These are phyloP conservation scores for Cornus florida DNA, from an alignment of 148 eudicot genomes.

Conservation along the genomic window DNA sequence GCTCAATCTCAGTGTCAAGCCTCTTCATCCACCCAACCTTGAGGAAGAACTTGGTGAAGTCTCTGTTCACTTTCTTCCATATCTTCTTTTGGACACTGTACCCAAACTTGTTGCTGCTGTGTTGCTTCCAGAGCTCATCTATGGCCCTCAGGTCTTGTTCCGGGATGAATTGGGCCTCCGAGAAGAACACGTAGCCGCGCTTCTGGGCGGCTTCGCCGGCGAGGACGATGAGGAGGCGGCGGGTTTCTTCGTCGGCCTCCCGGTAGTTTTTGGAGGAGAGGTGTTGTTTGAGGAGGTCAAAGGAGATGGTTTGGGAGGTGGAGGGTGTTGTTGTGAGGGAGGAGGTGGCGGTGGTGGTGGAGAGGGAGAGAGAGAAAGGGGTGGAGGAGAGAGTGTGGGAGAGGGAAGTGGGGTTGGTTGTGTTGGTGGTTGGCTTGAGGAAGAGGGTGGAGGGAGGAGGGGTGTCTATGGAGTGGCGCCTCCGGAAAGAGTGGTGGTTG, in stretches of 20 bases:
- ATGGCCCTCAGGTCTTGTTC: slow-evolving; percentile 52
- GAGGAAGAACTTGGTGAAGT: slow-evolving; percentile 68
- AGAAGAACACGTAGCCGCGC: slow-evolving; percentile 90
- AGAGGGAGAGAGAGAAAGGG: slow-evolving; percentile 13
- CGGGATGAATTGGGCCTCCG: slow-evolving; percentile 76
- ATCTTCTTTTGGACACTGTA: slow-evolving; percentile 78
- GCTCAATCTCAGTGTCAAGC: slow-evolving; percentile 78
- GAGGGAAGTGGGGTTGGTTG: slow-evolving; percentile 6
- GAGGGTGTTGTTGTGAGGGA: slow-evolving; percentile 37
- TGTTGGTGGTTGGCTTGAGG: slow-evolving; percentile 19
- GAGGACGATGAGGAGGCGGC: slow-evolving; percentile 78
- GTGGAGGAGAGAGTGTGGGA: slow-evolving; percentile 25
- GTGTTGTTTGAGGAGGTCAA: slow-evolving; percentile 55
- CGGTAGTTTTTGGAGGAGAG: slow-evolving; percentile 56
- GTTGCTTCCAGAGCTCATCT: slow-evolving; percentile 61
- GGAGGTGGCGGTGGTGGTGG: slow-evolving; percentile 12
- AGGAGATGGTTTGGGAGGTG: slow-evolving; percentile 30
- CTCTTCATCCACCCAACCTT: slow-evolving; percentile 94
- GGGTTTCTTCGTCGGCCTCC: slow-evolving; percentile 83
- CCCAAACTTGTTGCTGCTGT: slow-evolving; percentile 55
- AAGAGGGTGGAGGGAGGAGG: slow-evolving; percentile 35
- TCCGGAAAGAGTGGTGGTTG: slow-evolving; percentile 30
- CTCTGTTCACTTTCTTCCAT: slow-evolving; percentile 51
- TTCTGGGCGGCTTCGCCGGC: slow-evolving; percentile 73
- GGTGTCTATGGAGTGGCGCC: slow-evolving; percentile 55